These are phyloP conservation scores for Fagopyrum homotropicum DNA, from an alignment of 148 eudicot genomes.

Conservation along the genomic window DNA sequence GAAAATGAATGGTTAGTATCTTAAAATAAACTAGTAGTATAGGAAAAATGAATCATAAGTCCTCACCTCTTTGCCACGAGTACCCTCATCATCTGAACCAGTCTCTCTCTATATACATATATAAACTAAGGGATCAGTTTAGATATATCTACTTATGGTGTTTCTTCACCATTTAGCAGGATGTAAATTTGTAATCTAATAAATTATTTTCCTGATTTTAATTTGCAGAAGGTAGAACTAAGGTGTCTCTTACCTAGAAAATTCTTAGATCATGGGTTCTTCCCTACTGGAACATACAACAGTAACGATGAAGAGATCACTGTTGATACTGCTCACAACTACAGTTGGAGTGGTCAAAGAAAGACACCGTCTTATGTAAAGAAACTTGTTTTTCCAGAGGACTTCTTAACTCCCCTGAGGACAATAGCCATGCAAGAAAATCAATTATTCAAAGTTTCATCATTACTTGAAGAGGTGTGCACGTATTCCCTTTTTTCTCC, in stretches of 20 bases:
- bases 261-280: conserved; percentile 66
- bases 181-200: background rate
- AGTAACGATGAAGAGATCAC: conserved; percentile 25
- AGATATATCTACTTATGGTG: background rate
- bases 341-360: conserved; percentile 89
- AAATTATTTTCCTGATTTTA: background rate
- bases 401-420: conserved; percentile 67
- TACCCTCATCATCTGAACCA: too few species aligned
- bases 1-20: too few species aligned
- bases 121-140: background rate
- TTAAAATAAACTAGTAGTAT: too few species aligned
- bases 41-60: too few species aligned
- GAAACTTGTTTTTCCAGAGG: conserved; percentile 81
- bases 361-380: conserved; percentile 64
- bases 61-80: too few species aligned
- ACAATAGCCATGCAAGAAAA: conserved; percentile 80
- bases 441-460: conserved; percentile 59
- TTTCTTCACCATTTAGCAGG: background rate
- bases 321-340: conserved; percentile 23
- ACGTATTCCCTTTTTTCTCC: background rate
- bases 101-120: too few species aligned
- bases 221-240: conserved; percentile 69
- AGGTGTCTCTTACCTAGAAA: conserved; percentile 74
- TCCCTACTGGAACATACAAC: conserved; percentile 24
- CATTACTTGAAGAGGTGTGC: conserved; percentile 72